Percentiles rank a stretch among this genome's conserved stretches.
phyloP scores from a whole-genome alignment of 495 filamentous ascomycete species.

The Neohortaea acidophila region DNA sequence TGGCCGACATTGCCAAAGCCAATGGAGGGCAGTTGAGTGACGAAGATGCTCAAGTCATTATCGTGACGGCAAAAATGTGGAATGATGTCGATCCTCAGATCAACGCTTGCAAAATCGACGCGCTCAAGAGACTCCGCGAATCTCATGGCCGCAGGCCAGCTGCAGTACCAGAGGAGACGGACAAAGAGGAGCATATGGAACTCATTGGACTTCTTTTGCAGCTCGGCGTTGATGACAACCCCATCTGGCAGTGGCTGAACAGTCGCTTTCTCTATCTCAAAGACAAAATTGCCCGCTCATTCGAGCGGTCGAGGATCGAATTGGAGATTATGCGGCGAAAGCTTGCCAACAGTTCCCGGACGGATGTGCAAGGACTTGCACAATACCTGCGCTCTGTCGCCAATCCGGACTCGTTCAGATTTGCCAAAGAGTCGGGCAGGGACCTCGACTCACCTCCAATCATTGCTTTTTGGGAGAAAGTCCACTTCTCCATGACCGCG shows the following conservation, averaged over 20 bases:
- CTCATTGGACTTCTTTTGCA: conserved; percentile 76
- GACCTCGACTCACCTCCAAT: conserved; percentile 59
- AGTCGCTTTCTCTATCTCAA: conserved; percentile 80
- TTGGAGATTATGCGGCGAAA: conserved; percentile 79
- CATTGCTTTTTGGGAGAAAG: conserved; percentile 79
- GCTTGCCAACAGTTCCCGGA: conserved; percentile 55
- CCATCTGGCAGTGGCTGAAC: conserved; percentile 86
- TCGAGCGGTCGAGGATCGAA: conserved; percentile 72
- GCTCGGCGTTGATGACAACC: conserved; percentile 85
- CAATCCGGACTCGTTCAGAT: conserved; percentile 29
- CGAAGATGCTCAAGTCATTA: conserved; percentile 62
- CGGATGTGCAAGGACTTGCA: conserved; percentile 50
- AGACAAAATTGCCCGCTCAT: conserved; percentile 58
- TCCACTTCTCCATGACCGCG: conserved; percentile 50
- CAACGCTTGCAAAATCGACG: conserved; percentile 68
- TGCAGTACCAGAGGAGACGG: conserved; percentile 25
- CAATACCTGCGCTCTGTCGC: conserved; percentile 56
- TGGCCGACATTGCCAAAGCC: conserved; percentile 38
- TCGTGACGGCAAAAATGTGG: conserved; percentile 91
- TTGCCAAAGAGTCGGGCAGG: conserved; percentile 35
- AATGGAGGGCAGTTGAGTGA: conserved; percentile 43
- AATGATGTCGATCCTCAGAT: conserved; percentile 74
- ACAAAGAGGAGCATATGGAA: conserved; percentile 73
- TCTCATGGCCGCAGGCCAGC: conserved; percentile 22
- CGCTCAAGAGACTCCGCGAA: conserved; percentile 55